Evolutionary conservation across 352 stramenopile genomes (phyloP).

Genomic region (Aphanomyces euteiches): DNA sequence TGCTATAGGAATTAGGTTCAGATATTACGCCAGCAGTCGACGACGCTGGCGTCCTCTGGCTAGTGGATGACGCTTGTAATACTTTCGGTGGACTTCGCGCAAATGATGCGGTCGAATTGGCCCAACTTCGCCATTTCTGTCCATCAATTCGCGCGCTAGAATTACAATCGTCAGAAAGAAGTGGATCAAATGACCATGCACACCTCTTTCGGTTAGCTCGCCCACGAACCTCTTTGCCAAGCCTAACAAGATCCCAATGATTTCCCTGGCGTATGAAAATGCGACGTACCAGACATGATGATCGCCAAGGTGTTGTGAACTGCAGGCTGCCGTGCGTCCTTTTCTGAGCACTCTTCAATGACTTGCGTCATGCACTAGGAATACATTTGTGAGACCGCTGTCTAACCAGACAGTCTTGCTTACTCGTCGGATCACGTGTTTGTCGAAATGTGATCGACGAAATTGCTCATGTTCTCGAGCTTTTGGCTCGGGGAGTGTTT

Average conservation of each 20-base stretch:
- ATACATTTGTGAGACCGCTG: not conserved
- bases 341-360: constrained; percentile 33
- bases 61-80: constrained; percentile 73
- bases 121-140: constrained; percentile 65
- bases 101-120: constrained; percentile 72
- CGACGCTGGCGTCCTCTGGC: constrained; percentile 35
- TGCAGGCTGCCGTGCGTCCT: not conserved
- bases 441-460: constrained; percentile 78
- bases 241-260: constrained; percentile 16
- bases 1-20: not conserved
- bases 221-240: constrained; percentile 83
- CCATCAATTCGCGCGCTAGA: constrained; percentile 73
- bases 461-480: constrained; percentile 75
- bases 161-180: too few relatives aligned
- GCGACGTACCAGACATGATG: constrained; percentile 58
- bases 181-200: too few relatives aligned
- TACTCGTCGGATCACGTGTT: constrained; percentile 73
- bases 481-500: constrained; percentile 57
- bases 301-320: constrained; percentile 48
- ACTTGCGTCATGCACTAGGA: constrained; percentile 79
- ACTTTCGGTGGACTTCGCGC: constrained; percentile 74
- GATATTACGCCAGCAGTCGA: constrained; percentile 29
- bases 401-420: not conserved
- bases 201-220: constrained; percentile 74
- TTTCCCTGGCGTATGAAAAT: not conserved